A percentile compares a stretch with the other conserved stretches of the same genome.
Evolutionary conservation across 805 yeast species (phyloP).

Genomic region (Wickerhamomyces strasburgensis): DNA sequence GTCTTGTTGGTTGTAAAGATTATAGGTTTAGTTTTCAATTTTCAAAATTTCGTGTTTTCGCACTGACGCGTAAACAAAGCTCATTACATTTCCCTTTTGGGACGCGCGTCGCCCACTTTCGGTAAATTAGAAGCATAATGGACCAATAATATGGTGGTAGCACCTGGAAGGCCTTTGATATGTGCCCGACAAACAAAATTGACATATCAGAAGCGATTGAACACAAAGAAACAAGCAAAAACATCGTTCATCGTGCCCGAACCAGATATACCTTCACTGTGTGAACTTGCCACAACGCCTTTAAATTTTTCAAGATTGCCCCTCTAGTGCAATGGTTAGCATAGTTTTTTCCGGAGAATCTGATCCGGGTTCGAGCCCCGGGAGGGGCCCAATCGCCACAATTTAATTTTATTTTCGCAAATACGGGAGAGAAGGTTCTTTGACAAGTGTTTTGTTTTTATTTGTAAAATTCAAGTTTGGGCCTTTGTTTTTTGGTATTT

Average conservation of each 20-base stretch:
- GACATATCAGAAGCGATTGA: too few species aligned
- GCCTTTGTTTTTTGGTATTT: too few species aligned
- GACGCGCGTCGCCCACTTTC: slow-evolving; percentile 3
- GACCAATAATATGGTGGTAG: too few species aligned
- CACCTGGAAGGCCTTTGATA: too few species aligned
- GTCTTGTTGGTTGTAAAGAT: too few species aligned
- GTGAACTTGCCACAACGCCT: background rate
- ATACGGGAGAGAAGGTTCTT: background rate
- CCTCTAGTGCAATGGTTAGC: slow-evolving; percentile 51
- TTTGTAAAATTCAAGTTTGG: too few species aligned
- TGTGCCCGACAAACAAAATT: too few species aligned
- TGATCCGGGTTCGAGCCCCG: slow-evolving; percentile 53
- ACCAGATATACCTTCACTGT: background rate
- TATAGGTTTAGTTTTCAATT: background rate
- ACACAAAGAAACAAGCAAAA: too few species aligned
- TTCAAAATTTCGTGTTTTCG: background rate
- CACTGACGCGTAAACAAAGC: slow-evolving; percentile 8
- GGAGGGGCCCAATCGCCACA: slow-evolving; percentile 36
- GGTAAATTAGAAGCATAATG: slow-evolving; percentile 2
- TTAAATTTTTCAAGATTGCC: slow-evolving; percentile 27
- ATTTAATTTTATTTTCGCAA: slow-evolving; percentile 12
- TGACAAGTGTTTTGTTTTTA: background rate
- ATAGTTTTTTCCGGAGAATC: slow-evolving; percentile 49
- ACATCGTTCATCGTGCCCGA: too few species aligned
- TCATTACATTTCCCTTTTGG: slow-evolving; percentile 18